These are phyloP conservation scores for Trichosporon sp. DNA, from an alignment of 1,284 basidiomycete genomes.

Conservation along the genomic window DNA sequence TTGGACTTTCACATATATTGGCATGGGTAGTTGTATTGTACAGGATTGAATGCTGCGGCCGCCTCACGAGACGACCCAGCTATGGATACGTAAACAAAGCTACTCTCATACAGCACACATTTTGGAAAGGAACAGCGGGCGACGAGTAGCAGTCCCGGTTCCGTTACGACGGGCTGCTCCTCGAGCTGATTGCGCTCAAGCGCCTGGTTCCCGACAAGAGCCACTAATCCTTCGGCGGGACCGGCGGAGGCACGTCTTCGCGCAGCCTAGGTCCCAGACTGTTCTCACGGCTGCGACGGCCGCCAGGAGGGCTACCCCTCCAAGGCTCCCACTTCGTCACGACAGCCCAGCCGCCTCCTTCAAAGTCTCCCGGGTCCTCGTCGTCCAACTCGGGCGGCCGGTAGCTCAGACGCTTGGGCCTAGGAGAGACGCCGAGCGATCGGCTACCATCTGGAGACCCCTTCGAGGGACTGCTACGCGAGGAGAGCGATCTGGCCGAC, in stretches of 20 bases:
- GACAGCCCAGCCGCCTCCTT: slow-evolving; percentile 44
- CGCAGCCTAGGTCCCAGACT: background rate
- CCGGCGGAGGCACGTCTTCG: slow-evolving; percentile 1
- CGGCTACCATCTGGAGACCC: background rate
- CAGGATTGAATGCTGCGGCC: background rate
- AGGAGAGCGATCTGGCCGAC: background rate
- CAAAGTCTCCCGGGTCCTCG: slow-evolving; percentile 45
- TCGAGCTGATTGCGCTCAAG: background rate
- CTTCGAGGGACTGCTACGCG: slow-evolving; percentile 1
- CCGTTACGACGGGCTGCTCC: background rate
- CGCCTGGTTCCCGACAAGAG: slow-evolving; percentile 1
- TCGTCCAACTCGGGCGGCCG: slow-evolving; percentile 39
- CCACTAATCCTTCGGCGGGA: slow-evolving; percentile 2
- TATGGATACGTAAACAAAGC: background rate
- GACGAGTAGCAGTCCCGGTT: too few species aligned
- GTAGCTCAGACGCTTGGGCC: slow-evolving; percentile 9
- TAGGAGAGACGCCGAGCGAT: background rate
- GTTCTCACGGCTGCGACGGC: background rate
- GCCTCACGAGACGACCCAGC: background rate
- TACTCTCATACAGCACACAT: slow-evolving; percentile 1
- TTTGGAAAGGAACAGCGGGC: too few species aligned
- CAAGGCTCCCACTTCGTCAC: slow-evolving; percentile 34
- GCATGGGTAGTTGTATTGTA: background rate
- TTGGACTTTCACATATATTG: background rate
- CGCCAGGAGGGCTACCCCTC: background rate